phyloP scores from a whole-genome alignment of 768 basidiomycete genomes.

The Pisolithus microcarpus region DNA sequence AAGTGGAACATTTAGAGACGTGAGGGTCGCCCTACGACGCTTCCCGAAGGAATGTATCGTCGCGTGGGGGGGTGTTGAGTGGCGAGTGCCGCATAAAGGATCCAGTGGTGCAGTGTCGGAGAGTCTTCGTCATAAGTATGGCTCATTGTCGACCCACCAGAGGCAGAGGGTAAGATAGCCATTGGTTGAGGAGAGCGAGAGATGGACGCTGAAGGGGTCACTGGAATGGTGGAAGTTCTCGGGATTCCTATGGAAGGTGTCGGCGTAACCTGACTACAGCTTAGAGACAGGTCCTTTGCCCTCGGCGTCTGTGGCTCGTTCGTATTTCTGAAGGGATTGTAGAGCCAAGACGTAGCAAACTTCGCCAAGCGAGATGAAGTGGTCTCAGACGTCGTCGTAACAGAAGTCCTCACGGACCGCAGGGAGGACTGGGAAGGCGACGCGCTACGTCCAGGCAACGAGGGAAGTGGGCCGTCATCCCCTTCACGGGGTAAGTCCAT shows the following conservation, averaged over 20 bases:
- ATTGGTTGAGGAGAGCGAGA: conserved; percentile 37
- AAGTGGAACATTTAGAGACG: conserved; percentile 32
- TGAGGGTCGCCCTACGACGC: conserved; percentile 45
- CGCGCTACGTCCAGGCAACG: conserved; percentile 42
- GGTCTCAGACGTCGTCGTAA: conserved; percentile 18
- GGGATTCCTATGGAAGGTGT: conserved; percentile 25
- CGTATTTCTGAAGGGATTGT: conserved; percentile 65
- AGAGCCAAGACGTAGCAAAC: conserved; percentile 70
- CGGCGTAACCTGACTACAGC: conserved; percentile 16
- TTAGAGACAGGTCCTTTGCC: conserved; percentile 45
- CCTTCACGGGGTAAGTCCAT: conserved; percentile 47
- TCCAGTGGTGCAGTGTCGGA: conserved; percentile 35
- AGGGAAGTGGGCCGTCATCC: conserved; percentile 24
- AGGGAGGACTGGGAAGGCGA: conserved; percentile 64
- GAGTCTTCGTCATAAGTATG: conserved; percentile 57
- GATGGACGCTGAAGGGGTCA: conserved; percentile 24
- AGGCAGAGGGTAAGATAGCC: conserved; percentile 32
- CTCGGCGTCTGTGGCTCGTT: conserved; percentile 55
- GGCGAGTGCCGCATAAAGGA: conserved; percentile 55
- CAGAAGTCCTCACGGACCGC: conserved; percentile 42
- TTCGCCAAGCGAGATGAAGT: conserved; percentile 42
- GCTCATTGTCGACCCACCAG: conserved; percentile 39
- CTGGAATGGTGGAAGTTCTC: conserved; percentile 22
- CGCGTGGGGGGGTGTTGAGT: conserved; percentile 60
- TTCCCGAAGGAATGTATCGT: conserved; percentile 46